phyloP scores from a whole-genome alignment of 805 yeast species.

The Pichia gijzeniarum region DNA sequence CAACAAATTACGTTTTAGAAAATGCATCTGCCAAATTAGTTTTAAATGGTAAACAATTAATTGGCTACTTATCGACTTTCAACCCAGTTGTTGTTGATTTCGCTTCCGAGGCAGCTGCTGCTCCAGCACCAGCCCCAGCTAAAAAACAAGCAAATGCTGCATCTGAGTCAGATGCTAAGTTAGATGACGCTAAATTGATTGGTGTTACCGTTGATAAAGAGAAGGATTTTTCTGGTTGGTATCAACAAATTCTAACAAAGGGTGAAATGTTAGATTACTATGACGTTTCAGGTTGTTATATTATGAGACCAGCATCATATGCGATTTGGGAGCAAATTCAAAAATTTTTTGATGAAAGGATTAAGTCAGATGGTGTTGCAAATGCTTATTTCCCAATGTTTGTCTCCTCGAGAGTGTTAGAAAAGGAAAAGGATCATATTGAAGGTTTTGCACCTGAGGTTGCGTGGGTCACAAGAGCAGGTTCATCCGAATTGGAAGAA shows the following conservation, averaged over 20 bases:
- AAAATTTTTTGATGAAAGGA: slow-evolving; percentile 71
- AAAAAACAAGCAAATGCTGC: slow-evolving; percentile 32
- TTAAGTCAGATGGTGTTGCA: slow-evolving; percentile 84
- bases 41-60: slow-evolving; percentile 40
- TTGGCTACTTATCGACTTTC: slow-evolving; percentile 45
- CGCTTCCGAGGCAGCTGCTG: slow-evolving; percentile 36
- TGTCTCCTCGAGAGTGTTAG: slow-evolving; percentile 85
- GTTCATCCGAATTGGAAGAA: slow-evolving; percentile 88
- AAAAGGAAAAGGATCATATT: slow-evolving; percentile 96
- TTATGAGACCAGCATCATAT: slow-evolving; percentile 93
- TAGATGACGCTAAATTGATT: slow-evolving; percentile 82
- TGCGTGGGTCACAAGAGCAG: slow-evolving; percentile 99
- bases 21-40: slow-evolving; percentile 48
- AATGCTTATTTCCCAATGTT: slow-evolving; percentile 99
- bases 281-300: slow-evolving; percentile 98
- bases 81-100: slow-evolving; percentile 52
- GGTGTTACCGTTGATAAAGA: slow-evolving; percentile 95
- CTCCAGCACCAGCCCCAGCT: slow-evolving; percentile 25
- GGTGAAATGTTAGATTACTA: slow-evolving; percentile 98
- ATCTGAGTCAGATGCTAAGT: slow-evolving; percentile 38
- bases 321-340: slow-evolving; percentile 93
- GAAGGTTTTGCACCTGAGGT: slow-evolving; percentile 99
- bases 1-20: slow-evolving; percentile 36
- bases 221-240: slow-evolving; percentile 94
- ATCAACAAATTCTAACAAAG: slow-evolving; percentile 90